Evolutionary conservation across 768 basidiomycete species (phyloP).

Genomic region (Podaxis sp.): DNA sequence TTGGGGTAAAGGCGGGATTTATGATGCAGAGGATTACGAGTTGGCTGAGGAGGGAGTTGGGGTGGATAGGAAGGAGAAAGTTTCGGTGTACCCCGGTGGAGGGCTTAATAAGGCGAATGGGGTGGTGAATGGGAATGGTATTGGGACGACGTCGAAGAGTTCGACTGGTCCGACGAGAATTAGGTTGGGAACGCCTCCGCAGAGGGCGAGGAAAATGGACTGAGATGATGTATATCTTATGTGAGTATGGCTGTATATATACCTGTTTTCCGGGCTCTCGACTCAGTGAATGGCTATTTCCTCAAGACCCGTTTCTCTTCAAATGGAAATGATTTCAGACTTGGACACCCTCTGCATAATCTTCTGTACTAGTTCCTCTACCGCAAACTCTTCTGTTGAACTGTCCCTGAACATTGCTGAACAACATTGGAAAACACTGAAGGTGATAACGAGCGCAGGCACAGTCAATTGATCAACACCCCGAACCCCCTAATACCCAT

Average conservation of each 20-base stretch:
- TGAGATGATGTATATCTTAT: not conserved
- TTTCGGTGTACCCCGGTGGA: slow-evolving; percentile 12
- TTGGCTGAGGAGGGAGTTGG: slow-evolving; percentile 7
- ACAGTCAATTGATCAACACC: too few relatives aligned
- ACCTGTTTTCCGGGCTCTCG: too few relatives aligned
- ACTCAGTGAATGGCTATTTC: too few relatives aligned
- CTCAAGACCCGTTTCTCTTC: too few relatives aligned
- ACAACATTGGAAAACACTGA: too few relatives aligned
- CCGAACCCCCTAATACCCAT: too few relatives aligned
- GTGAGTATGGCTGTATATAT: not conserved
- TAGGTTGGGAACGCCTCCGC: slow-evolving; percentile 10
- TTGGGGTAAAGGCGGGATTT: slow-evolving; percentile 56
- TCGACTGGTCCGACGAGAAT: slow-evolving; percentile 7
- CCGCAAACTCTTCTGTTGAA: too few relatives aligned
- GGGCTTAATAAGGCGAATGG: not conserved
- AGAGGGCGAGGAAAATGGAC: slow-evolving; percentile 8
- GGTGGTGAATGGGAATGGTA: not conserved
- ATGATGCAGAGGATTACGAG: slow-evolving; percentile 13
- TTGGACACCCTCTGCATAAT: too few relatives aligned
- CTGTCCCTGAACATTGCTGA: too few relatives aligned
- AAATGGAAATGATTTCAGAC: too few relatives aligned
- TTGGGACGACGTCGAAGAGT: not conserved
- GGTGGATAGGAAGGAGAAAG: slow-evolving; percentile 1
- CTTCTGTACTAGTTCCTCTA: too few relatives aligned
- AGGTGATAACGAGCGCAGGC: too few relatives aligned